Base-by-base conservation (phyloP, 441 rosid species). In the Pelargonium fulgidum region DNA sequence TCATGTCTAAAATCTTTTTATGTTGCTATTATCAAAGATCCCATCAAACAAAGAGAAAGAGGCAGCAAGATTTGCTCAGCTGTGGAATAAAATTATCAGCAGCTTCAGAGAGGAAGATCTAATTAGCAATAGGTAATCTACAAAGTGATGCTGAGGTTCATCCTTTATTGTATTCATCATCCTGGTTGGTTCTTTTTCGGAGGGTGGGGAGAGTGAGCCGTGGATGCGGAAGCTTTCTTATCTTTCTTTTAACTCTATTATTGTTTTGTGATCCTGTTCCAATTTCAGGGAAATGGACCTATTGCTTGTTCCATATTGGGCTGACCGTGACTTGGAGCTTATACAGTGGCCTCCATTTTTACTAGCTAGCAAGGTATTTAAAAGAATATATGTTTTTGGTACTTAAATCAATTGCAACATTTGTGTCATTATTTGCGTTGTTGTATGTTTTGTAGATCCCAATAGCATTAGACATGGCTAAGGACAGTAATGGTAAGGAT, bases 271-370 rank as follows among this genome's bases (percentile, higher is more conserved):
- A 74, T 3, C 16, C 62, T 72, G 61, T 67, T 71, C 68, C 56
- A 29, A 29, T 74, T 67, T 76, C 81, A 95, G 99, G 92, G 99
- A 95, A 83, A 95, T 86, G 97, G 80, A 92, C 78, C 78, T 95
- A 75, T 84, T 95, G 81, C 97, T 95, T 81, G 99, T 95, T 83
- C 99, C 99, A 65, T 95, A 95, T 83, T 95, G 98, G 96, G 99
- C 98, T 69, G 97, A 95, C 77, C 98, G 88, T 75, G 97, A 89
- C 78, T 80, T 95, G 81, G 87, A 83, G 24, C 87, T 88, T 65
- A 91, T 84, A 71, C 99, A 95, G 75, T 95, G 98, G 98, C 99
- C 99, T 76, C 99, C 99, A 7, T 95, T 95, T 82, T 80, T 95
- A 80, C 85, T 95, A 70, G 99, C 99, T 62, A 95, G 99, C 96